phyloP scores from a whole-genome alignment of 164 flowering plant genomes.

The Berberis vulgaris region DNA sequence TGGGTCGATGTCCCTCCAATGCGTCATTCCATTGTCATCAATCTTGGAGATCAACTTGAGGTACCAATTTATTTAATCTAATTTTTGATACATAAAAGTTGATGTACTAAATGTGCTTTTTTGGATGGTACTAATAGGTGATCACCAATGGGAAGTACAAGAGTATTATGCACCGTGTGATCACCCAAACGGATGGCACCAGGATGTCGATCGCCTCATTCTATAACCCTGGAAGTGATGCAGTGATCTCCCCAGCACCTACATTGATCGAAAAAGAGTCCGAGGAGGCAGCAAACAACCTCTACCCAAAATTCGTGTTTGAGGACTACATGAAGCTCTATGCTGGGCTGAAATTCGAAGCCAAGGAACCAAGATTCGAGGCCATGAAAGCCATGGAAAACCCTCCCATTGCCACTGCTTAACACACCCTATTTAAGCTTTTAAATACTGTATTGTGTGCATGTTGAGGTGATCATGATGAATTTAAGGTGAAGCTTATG shows the following conservation, averaged over 20 bases:
- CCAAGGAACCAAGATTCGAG: constrained; percentile 90
- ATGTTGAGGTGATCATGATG: background rate
- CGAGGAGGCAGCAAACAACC: constrained; percentile 24
- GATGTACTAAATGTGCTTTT: background rate
- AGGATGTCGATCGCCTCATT: constrained; percentile 88
- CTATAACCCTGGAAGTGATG: constrained; percentile 86
- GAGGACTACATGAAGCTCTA: constrained; percentile 95
- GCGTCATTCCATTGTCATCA: constrained; percentile 87
- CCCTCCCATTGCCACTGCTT: constrained; percentile 48
- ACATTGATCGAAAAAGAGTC: constrained; percentile 41
- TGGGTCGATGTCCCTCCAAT: constrained; percentile 94
- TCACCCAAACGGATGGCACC: constrained; percentile 64
- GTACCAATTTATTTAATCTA: constrained; percentile 20
- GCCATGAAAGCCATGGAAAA: constrained; percentile 56
- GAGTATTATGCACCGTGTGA: constrained; percentile 80
- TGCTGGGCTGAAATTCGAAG: constrained; percentile 63
- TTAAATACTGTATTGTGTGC: background rate
- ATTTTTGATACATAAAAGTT: background rate
- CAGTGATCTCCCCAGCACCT: constrained; percentile 76
- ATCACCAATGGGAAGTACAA: constrained; percentile 92
- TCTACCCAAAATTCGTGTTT: constrained; percentile 78
- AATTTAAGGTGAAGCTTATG: no score
- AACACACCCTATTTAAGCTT: constrained; percentile 1
- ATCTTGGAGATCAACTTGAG: constrained; percentile 92
- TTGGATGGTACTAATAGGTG: constrained; percentile 31